Evolutionary conservation across 805 yeast genomes (phyloP), one percentile per base, ranked within the genome.

Genomic region (Kodamaea kaohsiungensis): DNA sequence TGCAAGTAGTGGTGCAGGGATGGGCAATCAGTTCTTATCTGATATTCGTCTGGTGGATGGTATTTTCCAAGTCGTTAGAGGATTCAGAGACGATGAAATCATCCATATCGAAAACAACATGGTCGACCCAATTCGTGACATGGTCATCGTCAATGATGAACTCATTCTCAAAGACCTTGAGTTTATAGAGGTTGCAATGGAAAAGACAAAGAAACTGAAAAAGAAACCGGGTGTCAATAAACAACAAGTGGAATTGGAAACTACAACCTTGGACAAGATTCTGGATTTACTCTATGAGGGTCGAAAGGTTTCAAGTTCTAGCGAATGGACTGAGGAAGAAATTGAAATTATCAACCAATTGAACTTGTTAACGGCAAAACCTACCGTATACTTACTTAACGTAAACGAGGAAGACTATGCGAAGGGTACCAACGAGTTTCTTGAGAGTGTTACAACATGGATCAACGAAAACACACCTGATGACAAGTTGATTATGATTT

Each of bases 361-460:
- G 75, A 86, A 84, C 62, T 81, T 91, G 49, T 71, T 91, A 49
- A 91, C 97, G 0, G 91, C 96, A 2, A 91, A 91, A 66, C 97
- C 97, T n/a, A 84, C 92, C 1, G 82, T 91, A 13, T 86, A 86
- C 57, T 68, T 91, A 48, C 78, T 90, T 56, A 91, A 91, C 63
- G 85, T 89, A 16, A 85, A 85, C 50, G 86, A 85, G 60, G 79
- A 77, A 47, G 97, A 91, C 65, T 91, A 81, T 66, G 68, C 82
- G 12, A 62, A 75, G 43, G 76, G 80, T 59, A 64, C 70, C 55
- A 84, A 85, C 66, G 82, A 81, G 65, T 81, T 82, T 66, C 61
- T 78, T 48, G 60, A 65, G 1, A 76, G 69, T 16, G 85, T 91
- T 25, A 63, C 77, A 62, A 71, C 76, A 27, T 91, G 97, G 97